These are phyloP conservation scores for Ensete ventricosum DNA, from an alignment of 176 grass and related monocot species.

Conservation along the genomic window DNA sequence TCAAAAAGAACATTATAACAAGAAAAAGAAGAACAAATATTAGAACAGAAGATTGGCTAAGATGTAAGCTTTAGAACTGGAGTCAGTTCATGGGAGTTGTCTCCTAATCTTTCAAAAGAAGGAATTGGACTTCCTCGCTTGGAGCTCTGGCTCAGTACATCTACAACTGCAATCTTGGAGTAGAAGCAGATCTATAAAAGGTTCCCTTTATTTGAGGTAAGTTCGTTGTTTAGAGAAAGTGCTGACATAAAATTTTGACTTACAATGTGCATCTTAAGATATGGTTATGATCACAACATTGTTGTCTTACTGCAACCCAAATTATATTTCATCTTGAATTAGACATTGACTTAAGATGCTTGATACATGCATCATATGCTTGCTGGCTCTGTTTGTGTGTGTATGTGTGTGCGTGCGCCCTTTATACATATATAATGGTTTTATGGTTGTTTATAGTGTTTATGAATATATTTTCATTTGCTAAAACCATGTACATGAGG, in stretches of 20 bases:
- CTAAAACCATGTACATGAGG: background rate
- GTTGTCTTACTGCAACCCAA: background rate
- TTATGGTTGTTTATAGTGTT: background rate
- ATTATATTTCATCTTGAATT: too few species aligned
- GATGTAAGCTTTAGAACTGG: background rate
- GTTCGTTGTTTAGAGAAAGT: background rate
- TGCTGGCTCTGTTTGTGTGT: background rate
- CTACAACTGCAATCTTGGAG: background rate
- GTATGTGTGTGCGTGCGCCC: too few species aligned
- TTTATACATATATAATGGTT: background rate
- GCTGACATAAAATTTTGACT: too few species aligned
- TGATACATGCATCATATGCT: background rate
- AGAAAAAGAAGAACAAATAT: conserved; percentile 1
- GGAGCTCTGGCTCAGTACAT: background rate
- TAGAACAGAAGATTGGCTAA: background rate
- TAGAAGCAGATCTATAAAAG: background rate
- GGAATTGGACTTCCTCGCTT: background rate
- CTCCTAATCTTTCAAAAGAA: background rate
- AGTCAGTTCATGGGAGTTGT: background rate
- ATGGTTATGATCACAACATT: background rate
- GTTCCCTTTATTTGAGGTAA: background rate
- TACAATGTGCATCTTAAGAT: background rate
- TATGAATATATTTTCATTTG: background rate
- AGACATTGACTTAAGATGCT: background rate
- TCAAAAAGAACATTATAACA: background rate